Evolutionary conservation across 208 protist species (phyloP), one percentile per base, ranked within the genome.

Genomic region (Trypanosoma vivax): DNA sequence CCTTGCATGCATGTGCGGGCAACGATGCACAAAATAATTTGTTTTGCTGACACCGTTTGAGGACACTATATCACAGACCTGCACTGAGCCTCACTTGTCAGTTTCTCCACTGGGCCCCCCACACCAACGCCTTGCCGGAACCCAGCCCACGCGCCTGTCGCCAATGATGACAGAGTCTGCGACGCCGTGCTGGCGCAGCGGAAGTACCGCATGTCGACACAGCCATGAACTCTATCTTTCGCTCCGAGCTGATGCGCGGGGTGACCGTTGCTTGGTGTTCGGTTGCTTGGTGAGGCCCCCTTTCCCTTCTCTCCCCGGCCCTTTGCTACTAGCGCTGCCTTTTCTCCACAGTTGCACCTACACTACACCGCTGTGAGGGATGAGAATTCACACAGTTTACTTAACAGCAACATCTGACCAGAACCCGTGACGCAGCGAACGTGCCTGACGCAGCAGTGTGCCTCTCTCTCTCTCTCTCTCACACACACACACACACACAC

Each of bases 351-450:
- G n/a, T n/a, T n/a, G n/a, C n/a, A n/a, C n/a, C n/a, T n/a, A n/a
- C n/a, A n/a, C n/a, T n/a, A n/a, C 5, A 10, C 21, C 6, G 19
- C 21, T 49, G 25, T 29, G 43, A 11, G 43, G 10, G 46, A 50
- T 50, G 46, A 50, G 28, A 13, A 50, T 19, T 18, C 21, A 50
- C 2, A 19, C 31, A 38, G 25, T 4, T 28, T 3, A 35, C 31
- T 35, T 50, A 50, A 50, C 46, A 50, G 46, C 46, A 50, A 50
- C 46, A 50, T 50, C 46, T 50, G 46, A 50, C 5, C 27, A 35
- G 28, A 50, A 25, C 3, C 46, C 14, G 14, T 50, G 46, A 50
- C 46, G 46, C 28, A n/a, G 23, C 31, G 31, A 24, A 11, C 21
- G 21, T 19, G 16, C 13, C 46, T 50, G 46, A 50, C 46, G 46